These are phyloP conservation scores for Cercospora sesami DNA, from an alignment of 2,329 filamentous ascomycete genomes.

Conservation along the genomic window DNA sequence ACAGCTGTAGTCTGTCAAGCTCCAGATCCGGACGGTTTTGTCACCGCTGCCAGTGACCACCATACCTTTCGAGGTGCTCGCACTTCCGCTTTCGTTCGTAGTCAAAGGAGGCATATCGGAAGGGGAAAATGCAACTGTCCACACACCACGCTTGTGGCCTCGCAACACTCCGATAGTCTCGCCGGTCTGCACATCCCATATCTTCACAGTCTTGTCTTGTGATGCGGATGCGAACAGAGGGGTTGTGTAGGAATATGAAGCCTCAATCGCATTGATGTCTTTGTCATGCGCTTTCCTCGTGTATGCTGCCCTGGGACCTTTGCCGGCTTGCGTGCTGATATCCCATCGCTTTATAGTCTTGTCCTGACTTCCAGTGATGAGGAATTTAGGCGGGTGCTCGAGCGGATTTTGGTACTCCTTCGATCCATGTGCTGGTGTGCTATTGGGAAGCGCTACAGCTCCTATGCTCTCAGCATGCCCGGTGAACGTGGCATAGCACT, in stretches of 20 bases:
- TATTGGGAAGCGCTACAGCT: slow-evolving; percentile 79
- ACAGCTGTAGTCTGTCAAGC: slow-evolving; percentile 85
- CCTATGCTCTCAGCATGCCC: slow-evolving; percentile 94
- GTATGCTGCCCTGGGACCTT: slow-evolving; percentile 67
- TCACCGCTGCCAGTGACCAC: slow-evolving; percentile 90
- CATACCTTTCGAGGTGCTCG: slow-evolving; percentile 73
- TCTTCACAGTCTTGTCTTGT: slow-evolving; percentile 94
- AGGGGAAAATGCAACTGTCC: slow-evolving; percentile 90
- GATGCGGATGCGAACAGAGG: slow-evolving; percentile 93
- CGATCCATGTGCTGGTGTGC: slow-evolving; percentile 65
- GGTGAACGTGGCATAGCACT: slow-evolving; percentile 78
- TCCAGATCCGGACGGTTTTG: slow-evolving; percentile 96
- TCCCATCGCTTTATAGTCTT: slow-evolving; percentile 96
- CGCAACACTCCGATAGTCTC: slow-evolving; percentile 87
- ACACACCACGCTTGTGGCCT: slow-evolving; percentile 92
- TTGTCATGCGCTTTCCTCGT: slow-evolving; percentile 97
- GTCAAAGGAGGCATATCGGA: slow-evolving; percentile 71
- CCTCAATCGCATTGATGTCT: slow-evolving; percentile 92
- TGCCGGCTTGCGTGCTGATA: slow-evolving; percentile 50
- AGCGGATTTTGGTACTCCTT: slow-evolving; percentile 71
- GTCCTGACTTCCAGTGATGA: slow-evolving; percentile 92
- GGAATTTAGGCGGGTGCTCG: slow-evolving; percentile 75
- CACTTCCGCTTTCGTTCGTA: slow-evolving; percentile 61
- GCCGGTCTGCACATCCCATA: slow-evolving; percentile 88
- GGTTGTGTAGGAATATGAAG: slow-evolving; percentile 62